These are phyloP conservation scores for apple (Malus domestica) DNA, from an alignment of 306 rosid genomes.

Conservation along the genomic window DNA sequence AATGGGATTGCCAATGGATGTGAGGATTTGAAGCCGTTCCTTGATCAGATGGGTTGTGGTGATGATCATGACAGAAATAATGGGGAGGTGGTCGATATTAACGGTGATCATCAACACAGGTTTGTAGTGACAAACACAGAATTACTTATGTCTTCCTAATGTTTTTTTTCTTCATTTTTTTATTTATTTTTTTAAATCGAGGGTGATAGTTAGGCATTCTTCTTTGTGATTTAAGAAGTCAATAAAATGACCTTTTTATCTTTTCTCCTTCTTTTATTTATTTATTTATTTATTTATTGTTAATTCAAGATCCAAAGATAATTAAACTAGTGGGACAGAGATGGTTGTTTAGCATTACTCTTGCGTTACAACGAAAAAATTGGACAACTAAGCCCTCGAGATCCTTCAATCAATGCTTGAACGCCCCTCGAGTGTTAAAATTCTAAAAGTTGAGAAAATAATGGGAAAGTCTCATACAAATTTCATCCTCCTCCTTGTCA, in stretches of 20 bases:
- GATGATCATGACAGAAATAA: constrained; percentile 15
- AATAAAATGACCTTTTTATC: neutral
- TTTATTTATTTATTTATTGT: too few species aligned
- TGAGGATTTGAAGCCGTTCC: constrained; percentile 30
- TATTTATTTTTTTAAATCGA: neutral
- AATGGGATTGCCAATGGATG: constrained; percentile 18
- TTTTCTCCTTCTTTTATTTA: neutral
- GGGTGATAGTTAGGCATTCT: neutral
- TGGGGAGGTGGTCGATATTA: constrained; percentile 23
- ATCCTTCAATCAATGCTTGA: too few species aligned
- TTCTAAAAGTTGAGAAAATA: too few species aligned
- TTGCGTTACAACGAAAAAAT: neutral
- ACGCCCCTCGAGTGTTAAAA: too few species aligned
- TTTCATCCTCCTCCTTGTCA: too few species aligned
- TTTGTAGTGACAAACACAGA: constrained; percentile 19
- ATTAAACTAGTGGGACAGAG: neutral
- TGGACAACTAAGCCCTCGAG: neutral
- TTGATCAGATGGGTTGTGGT: constrained; percentile 14
- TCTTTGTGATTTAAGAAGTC: neutral
- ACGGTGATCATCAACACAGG: constrained; percentile 35
- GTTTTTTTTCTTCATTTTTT: neutral
- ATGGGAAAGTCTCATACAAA: neutral
- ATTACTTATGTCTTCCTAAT: neutral
- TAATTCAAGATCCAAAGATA: neutral
- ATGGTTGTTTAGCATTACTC: neutral